Evolutionary conservation across 306 rosid genomes (phyloP).

Genomic region (Begonia loranthoides): DNA sequence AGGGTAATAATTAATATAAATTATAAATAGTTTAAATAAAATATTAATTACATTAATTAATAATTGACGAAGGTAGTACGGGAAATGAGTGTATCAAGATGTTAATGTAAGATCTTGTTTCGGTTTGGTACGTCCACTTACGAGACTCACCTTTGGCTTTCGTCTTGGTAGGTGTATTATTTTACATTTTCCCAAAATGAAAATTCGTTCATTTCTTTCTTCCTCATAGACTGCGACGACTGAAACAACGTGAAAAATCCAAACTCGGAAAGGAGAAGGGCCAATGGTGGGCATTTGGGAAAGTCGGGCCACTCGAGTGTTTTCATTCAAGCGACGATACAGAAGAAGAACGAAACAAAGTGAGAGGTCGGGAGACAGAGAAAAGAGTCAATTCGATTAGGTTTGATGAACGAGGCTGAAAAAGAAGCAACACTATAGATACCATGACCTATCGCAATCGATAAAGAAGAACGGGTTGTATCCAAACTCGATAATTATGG

Average conservation of each 20-base stretch:
- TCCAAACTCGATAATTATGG: too few species aligned
- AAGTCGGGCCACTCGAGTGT: slow-evolving; percentile 1
- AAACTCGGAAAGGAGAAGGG: slow-evolving; percentile 4
- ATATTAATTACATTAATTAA: too few species aligned
- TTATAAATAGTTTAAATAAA: too few species aligned
- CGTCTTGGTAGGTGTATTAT: not conserved
- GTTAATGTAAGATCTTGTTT: slow-evolving; percentile 3
- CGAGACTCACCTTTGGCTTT: slow-evolving; percentile 6
- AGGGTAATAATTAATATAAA: too few species aligned
- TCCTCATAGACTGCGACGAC: not conserved
- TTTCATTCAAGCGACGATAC: slow-evolving; percentile 2
- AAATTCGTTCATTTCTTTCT: not conserved
- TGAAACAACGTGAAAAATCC: not conserved
- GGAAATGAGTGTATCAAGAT: slow-evolving; percentile 4
- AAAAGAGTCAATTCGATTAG: slow-evolving; percentile 5
- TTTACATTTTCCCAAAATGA: not conserved
- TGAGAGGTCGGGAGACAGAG: not conserved
- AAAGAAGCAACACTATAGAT: not conserved
- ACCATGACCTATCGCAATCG: not conserved
- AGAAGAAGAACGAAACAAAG: not conserved
- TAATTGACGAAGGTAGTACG: too few species aligned
- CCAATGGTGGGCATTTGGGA: slow-evolving; percentile 3
- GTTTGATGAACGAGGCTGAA: not conserved
- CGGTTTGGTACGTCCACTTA: slow-evolving; percentile 2
- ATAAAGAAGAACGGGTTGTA: not conserved